These are phyloP conservation scores for Penicillium atrosanguineum DNA, from an alignment of 495 filamentous ascomycete species.

Conservation along the genomic window DNA sequence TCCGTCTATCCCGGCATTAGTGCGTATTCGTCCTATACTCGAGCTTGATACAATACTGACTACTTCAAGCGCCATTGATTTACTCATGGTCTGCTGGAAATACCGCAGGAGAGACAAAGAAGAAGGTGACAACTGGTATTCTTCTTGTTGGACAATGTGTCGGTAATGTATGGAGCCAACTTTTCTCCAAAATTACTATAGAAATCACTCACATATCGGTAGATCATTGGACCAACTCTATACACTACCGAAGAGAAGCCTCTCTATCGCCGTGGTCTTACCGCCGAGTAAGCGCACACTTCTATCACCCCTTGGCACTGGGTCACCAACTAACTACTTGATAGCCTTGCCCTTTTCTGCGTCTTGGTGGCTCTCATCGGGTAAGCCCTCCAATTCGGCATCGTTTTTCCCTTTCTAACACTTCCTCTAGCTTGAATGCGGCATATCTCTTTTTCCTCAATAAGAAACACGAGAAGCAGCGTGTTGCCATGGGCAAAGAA, in stretches of 20 bases:
- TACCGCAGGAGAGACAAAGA: constrained; percentile 63
- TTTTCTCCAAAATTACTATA: background rate
- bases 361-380: constrained; percentile 46
- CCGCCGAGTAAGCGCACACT: constrained; percentile 40
- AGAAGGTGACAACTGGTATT: constrained; percentile 56
- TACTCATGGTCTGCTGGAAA: constrained; percentile 63
- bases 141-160: constrained; percentile 57
- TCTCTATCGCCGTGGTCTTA: constrained; percentile 51
- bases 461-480: constrained; percentile 45
- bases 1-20: constrained; percentile 56
- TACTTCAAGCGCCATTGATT: constrained; percentile 51
- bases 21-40: constrained; percentile 15
- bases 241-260: constrained; percentile 56
- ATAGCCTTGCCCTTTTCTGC: constrained; percentile 53
- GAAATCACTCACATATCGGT: background rate
- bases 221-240: constrained; percentile 57
- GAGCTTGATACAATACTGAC: constrained; percentile 26
- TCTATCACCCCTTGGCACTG: background rate
- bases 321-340: constrained; percentile 1
- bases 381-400: constrained; percentile 14
- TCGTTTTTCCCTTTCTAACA: background rate
- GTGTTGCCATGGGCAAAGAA: constrained; percentile 51
- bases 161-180: constrained; percentile 49
- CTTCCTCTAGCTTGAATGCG: constrained; percentile 32
- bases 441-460: constrained; percentile 50